phyloP scores from a whole-genome alignment of 805 yeast species.

The Candida succiphila region DNA sequence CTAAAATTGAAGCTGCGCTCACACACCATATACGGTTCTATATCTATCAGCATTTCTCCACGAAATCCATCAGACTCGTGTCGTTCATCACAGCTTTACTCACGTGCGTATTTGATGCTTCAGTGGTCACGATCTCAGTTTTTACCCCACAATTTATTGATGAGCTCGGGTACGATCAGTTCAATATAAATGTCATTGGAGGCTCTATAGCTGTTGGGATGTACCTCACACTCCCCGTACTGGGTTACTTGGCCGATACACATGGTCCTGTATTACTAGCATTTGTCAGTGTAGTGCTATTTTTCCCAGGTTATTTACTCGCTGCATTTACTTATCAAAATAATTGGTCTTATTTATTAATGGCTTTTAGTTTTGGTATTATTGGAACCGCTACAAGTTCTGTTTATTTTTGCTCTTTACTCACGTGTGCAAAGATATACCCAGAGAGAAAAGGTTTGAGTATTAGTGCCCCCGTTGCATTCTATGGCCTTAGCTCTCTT shows the following conservation, averaged over 20 bases:
- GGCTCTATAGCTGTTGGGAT: constrained; percentile 70
- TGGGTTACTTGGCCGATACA: constrained; percentile 79
- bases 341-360: constrained; percentile 19
- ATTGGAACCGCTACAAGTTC: constrained; percentile 70
- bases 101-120: constrained; percentile 71
- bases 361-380: constrained; percentile 42
- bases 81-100: constrained; percentile 50
- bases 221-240: constrained; percentile 72
- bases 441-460: constrained; percentile 71
- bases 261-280: constrained; percentile 75
- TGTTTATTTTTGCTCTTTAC: constrained; percentile 56
- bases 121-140: constrained; percentile 72
- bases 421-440: constrained; percentile 81
- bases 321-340: constrained; percentile 29
- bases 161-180: constrained; percentile 50
- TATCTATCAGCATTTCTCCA: constrained; percentile 32
- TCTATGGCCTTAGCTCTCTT: constrained; percentile 76
- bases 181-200: constrained; percentile 61
- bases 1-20: constrained; percentile 26
- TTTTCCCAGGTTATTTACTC: constrained; percentile 58
- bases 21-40: constrained; percentile 34
- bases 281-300: constrained; percentile 45
- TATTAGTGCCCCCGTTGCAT: constrained; percentile 80
- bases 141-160: constrained; percentile 62
- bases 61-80: constrained; percentile 28